phyloP scores from a whole-genome alignment of 2,329 filamentous ascomycete species.

The Colletotrichum aenigma region DNA sequence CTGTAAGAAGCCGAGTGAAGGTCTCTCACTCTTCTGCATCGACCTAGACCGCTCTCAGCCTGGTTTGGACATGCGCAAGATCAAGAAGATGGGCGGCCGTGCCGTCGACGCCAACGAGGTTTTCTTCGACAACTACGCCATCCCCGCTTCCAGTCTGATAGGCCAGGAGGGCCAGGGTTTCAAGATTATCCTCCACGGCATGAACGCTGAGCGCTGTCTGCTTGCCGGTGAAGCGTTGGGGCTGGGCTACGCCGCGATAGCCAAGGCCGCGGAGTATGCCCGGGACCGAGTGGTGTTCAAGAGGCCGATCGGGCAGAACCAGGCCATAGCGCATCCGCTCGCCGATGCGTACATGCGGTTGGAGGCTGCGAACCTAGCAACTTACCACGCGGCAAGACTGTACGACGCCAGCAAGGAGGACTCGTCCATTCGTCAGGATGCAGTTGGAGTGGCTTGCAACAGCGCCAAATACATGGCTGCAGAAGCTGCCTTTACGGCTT shows the following conservation, averaged over 20 bases:
- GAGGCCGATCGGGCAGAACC: constrained; percentile 70
- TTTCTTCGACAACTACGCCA: constrained; percentile 80
- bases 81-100: constrained; percentile 85
- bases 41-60: constrained; percentile 68
- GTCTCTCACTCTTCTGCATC: constrained; percentile 81
- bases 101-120: constrained; percentile 87
- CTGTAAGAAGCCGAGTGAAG: constrained; percentile 73
- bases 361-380: constrained; percentile 68
- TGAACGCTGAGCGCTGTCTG: constrained; percentile 80
- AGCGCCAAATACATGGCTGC: constrained; percentile 74
- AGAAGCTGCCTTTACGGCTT: constrained; percentile 66
- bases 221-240: constrained; percentile 81
- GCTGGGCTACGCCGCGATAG: constrained; percentile 74
- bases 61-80: constrained; percentile 69
- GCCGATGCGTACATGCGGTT: constrained; percentile 69
- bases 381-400: constrained; percentile 67
- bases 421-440: constrained; percentile 53
- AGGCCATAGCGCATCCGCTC: constrained; percentile 68
- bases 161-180: constrained; percentile 79
- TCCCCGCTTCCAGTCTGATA: constrained; percentile 68
- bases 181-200: constrained; percentile 77
- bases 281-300: constrained; percentile 69
- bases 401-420: constrained; percentile 62
- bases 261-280: constrained; percentile 68
- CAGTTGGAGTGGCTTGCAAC: constrained; percentile 69